Percentiles rank a stretch among this genome's conserved stretches.
Conservation (phyloP, 2,329 filamentous ascomycete genomes). For the Talaromyces albobiverticillius region DNA sequence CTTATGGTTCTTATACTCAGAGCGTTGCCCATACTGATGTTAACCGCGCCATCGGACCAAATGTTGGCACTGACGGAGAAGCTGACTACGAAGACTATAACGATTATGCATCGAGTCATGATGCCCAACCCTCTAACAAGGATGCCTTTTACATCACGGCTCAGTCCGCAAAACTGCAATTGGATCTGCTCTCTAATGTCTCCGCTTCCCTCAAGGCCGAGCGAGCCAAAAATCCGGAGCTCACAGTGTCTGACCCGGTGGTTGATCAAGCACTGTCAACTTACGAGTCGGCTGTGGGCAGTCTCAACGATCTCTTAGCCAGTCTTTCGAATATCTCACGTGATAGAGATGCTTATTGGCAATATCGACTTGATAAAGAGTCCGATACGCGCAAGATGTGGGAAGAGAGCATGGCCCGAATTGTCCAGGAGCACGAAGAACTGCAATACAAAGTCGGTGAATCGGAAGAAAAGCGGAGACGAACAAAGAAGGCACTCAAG, state of each 20-base stretch:
- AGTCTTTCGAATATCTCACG: slow-evolving; percentile 88
- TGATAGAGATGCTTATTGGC: slow-evolving; percentile 95
- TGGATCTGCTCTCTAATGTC: slow-evolving; percentile 85
- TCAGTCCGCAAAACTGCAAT: slow-evolving; percentile 86
- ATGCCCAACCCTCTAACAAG: slow-evolving; percentile 71
- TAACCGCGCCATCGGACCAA: slow-evolving; percentile 46
- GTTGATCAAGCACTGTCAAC: slow-evolving; percentile 75
- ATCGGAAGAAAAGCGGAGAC: slow-evolving; percentile 83
- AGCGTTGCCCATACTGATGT: slow-evolving; percentile 52
- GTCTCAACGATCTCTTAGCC: slow-evolving; percentile 77
- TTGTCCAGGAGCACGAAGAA: slow-evolving; percentile 91
- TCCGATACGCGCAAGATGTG: slow-evolving; percentile 90
- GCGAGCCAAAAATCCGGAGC: slow-evolving; percentile 64
- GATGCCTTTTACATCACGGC: slow-evolving; percentile 97
- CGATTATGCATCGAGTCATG: slow-evolving; percentile 76
- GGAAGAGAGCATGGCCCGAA: slow-evolving; percentile 98
- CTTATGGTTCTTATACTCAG: slow-evolving; percentile 56
- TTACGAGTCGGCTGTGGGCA: slow-evolving; percentile 86
- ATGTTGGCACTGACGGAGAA: slow-evolving; percentile 56
- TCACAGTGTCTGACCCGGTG: slow-evolving; percentile 72
- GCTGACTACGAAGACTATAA: slow-evolving; percentile 71
- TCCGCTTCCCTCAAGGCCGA: slow-evolving; percentile 76
- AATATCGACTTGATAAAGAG: slow-evolving; percentile 88
- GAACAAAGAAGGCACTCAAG: slow-evolving; percentile 83
- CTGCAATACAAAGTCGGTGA: slow-evolving; percentile 84